Evolutionary conservation across 225 moss, liverwort and hornwort species (phyloP), one percentile per base, ranked within the genome.

Genomic region (Asterella californica): DNA sequence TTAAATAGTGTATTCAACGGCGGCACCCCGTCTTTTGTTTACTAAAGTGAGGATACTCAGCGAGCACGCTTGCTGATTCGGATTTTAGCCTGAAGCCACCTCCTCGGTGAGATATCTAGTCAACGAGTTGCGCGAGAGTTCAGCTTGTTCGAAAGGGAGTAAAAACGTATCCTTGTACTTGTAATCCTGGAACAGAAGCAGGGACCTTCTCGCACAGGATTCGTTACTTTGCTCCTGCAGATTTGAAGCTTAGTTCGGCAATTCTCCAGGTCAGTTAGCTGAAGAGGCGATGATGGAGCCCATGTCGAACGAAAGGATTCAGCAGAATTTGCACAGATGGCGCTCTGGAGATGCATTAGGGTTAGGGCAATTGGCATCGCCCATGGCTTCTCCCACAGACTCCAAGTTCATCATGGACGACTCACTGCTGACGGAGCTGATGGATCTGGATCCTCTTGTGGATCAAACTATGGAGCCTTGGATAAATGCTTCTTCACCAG

Each of bases 361-460:
- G 46, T 62, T 78, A 47, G 87, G 81, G 71, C 73, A 70, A 48
- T 82, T 82, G 57, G 36, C 82, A 8, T 83, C 87, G 37, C 79
- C 83, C 34, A 71, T 83, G 74, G 74, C 83, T 15, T 88, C 87
- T 18, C 87, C 87, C 2, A 49, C 83, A 15, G 87, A 88, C 21
- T 78, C 80, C 21, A 84, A 78, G 78, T 82, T 83, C 71, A 52
- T 68, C 14, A 68, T 82, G 83, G 87, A 88, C 83, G 87, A 88
- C 49, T 77, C 82, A 15, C 65, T 88, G 10, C 81, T 85, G 75
- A 87, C 87, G 19, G 87, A 88, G 65, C 79, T 88, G 45, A 85
- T 85, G 87, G 85, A 88, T 76, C 85, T 88, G 53, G 87, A 88
- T 72, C 76, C 87, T 19, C 77, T 87, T 0, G 77, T 54, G 21